These are phyloP conservation scores for Angomonas ambiguus DNA, from an alignment of 208 protist genomes.

Conservation along the genomic window DNA sequence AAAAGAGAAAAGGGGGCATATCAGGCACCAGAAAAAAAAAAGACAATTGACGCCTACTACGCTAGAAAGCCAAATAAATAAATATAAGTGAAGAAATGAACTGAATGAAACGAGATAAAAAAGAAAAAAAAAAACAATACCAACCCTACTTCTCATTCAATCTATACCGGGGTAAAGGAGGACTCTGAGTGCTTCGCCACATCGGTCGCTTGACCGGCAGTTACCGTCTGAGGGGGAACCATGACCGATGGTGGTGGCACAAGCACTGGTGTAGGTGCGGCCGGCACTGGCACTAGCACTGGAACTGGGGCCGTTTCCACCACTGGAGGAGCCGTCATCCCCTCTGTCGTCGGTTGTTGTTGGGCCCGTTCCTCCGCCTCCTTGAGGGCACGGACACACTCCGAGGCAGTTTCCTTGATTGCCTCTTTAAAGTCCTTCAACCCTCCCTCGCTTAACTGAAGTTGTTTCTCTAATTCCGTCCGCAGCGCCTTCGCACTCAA, in stretches of 20 bases:
- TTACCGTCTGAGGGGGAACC: no score
- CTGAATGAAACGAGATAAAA: slow-evolving; percentile 10
- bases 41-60: background rate
- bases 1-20: background rate
- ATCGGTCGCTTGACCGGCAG: no score
- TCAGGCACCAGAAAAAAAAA: background rate
- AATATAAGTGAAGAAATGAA: slow-evolving; percentile 13
- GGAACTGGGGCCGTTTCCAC: background rate
- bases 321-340: background rate
- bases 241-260: no score
- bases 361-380: slow-evolving; percentile 41
- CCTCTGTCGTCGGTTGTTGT: background rate
- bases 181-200: no score
- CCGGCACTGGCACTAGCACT: no score
- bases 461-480: slow-evolving; percentile 42
- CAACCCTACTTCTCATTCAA: no score
- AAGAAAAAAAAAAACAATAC: background rate
- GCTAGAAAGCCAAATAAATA: slow-evolving; percentile 3
- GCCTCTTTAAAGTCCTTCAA: slow-evolving; percentile 48
- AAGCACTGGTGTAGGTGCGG: no score
- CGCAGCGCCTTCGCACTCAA: slow-evolving; percentile 69
- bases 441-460: slow-evolving; percentile 31
- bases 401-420: slow-evolving; percentile 59
- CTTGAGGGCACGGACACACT: slow-evolving; percentile 62
- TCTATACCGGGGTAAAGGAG: no score